Evolutionary conservation across 441 rosid species (phyloP).

Genomic region (Jatropha podagrica): DNA sequence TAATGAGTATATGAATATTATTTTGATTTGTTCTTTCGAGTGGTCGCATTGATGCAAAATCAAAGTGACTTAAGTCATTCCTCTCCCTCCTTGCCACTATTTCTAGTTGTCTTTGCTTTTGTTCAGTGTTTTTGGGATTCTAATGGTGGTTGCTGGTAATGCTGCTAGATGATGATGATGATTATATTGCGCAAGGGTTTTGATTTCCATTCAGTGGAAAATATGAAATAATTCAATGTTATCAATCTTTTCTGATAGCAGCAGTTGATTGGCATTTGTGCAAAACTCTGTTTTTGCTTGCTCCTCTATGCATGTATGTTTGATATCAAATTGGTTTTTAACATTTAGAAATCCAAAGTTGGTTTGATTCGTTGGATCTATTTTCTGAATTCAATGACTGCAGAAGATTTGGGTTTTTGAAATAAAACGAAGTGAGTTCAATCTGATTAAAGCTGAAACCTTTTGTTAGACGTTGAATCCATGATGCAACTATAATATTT

Average conservation of each 20-base stretch:
- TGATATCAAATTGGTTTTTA: too few species aligned
- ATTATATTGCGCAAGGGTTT: neutral
- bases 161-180: neutral
- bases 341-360: too few species aligned
- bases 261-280: neutral
- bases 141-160: neutral
- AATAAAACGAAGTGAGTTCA: too few species aligned
- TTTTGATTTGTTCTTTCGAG: neutral
- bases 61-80: too few species aligned
- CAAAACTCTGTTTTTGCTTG: too few species aligned
- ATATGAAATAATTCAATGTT: neutral
- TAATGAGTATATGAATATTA: neutral
- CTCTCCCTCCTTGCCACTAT: too few species aligned
- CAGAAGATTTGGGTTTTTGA: neutral
- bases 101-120: neutral
- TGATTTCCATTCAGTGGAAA: neutral
- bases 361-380: neutral
- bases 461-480: too few species aligned
- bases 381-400: neutral
- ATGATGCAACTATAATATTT: too few species aligned
- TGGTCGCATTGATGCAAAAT: too few species aligned
- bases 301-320: too few species aligned
- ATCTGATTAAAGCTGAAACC: neutral
- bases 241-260: neutral
- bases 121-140: neutral